Evolutionary conservation across 495 filamentous ascomycete genomes (phyloP), one percentile per base, ranked within the genome.

Genomic region (Neurospora sp.): DNA sequence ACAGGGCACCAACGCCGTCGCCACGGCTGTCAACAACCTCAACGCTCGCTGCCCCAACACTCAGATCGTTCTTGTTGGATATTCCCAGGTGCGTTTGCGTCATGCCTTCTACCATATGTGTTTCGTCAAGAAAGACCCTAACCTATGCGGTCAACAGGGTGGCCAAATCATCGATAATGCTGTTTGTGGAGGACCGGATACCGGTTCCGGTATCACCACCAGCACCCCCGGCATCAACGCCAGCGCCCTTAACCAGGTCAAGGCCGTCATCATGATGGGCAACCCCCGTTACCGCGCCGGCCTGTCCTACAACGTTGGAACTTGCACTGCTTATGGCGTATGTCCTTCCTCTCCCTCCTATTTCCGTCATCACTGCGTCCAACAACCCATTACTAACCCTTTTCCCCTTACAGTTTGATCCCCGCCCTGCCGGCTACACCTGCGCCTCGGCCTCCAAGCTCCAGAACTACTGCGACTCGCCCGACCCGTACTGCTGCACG

Each of bases 401-500:
- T 9, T 74, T 35, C 37, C 5, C 22, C 68, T 65, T 22, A 72
- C 53, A 85, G 88, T 90, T 91, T 72, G 87, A 82, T 70, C 78
- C 85, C 73, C 87, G 88, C 27, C 84, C 87, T 0, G 77, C 81
- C n/a, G 88, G 87, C 40, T 89, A 86, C 76, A 75, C 70, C 45
- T 90, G 89, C 81, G 84, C 87, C 9, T 78, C 75, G 40, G 84
- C 84, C 20, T 76, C 73, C 74, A 88, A 85, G 78, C 85, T 91
- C 71, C 78, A 89, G 79, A 87, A 83, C 12, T 91, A 90, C 83
- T 91, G 89, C 78, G 88, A 91, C 79, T 76, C 85, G 35, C 73
- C 86, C 6, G 89, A 91, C 78, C 89, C 88, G 10, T 90, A 89
- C 79, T 91, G 88, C 84, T 90, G 88, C 82, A 89, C 85, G 68